Evolutionary conservation across 129 eudicot genomes (phyloP).

Genomic region (Heracleum sosnowskyi): DNA sequence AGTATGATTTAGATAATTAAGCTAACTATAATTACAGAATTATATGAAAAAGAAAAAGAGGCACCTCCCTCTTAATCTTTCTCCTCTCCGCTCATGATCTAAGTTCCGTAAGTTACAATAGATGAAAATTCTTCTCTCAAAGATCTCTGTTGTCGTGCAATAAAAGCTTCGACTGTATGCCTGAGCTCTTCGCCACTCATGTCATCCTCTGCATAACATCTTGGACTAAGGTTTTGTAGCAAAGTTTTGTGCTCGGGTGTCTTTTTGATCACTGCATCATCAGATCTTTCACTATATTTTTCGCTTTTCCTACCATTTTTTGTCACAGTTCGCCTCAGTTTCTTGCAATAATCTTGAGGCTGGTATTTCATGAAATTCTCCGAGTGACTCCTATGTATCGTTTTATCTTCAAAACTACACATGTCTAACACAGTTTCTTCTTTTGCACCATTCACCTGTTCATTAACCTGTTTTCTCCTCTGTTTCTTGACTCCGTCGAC

Average conservation of each 20-base stretch:
- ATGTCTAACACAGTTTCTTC: background rate
- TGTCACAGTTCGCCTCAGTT: slow-evolving; percentile 37
- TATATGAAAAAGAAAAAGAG: background rate
- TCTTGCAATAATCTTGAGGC: slow-evolving; percentile 10
- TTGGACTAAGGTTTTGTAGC: background rate
- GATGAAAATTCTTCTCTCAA: slow-evolving; percentile 53
- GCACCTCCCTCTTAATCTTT: background rate
- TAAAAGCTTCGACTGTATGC: slow-evolving; percentile 73
- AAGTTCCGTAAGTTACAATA: slow-evolving; percentile 21
- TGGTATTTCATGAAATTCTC: slow-evolving; percentile 26
- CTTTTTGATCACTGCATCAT: background rate
- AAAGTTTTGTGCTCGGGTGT: background rate
- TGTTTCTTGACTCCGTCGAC: background rate
- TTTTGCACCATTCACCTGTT: background rate
- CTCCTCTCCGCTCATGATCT: background rate
- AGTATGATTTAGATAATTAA: background rate
- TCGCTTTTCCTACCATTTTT: slow-evolving; percentile 13
- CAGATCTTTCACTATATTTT: slow-evolving; percentile 1
- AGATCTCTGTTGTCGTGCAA: slow-evolving; percentile 67
- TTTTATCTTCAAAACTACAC: background rate
- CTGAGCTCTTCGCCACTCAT: slow-evolving; percentile 76
- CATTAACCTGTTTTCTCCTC: slow-evolving; percentile 4
- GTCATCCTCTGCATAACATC: slow-evolving; percentile 31
- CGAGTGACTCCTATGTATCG: slow-evolving; percentile 37
- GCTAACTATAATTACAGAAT: background rate